Base-by-base conservation (phyloP, 2,329 filamentous ascomycete species). In the Chaetothyriales sp. region DNA sequence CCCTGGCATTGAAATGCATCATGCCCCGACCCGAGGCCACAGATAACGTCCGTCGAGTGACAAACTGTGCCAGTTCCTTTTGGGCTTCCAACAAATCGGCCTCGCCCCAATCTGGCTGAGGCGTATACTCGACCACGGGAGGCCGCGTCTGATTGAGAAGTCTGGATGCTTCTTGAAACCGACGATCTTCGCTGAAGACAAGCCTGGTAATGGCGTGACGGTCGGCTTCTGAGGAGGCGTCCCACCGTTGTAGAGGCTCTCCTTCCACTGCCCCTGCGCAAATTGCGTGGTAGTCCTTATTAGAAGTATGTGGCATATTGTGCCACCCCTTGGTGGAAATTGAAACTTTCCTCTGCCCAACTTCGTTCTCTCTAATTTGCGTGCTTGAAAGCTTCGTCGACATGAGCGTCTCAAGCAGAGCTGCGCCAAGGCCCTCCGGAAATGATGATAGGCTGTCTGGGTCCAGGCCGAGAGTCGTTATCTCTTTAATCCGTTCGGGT, bases 151-250 rank as follows among this genome's bases (percentile, higher is more conserved):
- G 92, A 52, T 92, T 89, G n/a, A 98, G 74, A 51, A 98, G 74
- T 50, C 78, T 81, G 51, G 83, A 82, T 0, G 89, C 92, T 69
- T 98, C 92, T 55, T 88, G 82, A 51, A 94, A 82, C 37, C 92
- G 83, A 54, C 89, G 81, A 63, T 98, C 92, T 58, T 97, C 89
- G 54, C 82, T 83, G 75, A 97, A 98, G 25, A 98, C 83, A 7
- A 92, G 74, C 49, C 83, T 81, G 28, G 92, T 94, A 6, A 97
- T 81, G 8, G 83, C 77, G 65, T 90, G 82, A 25, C 89, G 81
- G 63, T 95, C 87, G 29, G 83, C 84, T 64, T 92, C 89, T 51
- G 88, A 85, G 5, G 85, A 83, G 46, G 87, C 87, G 57, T 92
- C 85, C 51, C 84, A 81, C 0, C 81, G 77, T 45, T 78, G 77